These are phyloP conservation scores for Candida takata DNA, from an alignment of 805 yeast species.

Conservation along the genomic window DNA sequence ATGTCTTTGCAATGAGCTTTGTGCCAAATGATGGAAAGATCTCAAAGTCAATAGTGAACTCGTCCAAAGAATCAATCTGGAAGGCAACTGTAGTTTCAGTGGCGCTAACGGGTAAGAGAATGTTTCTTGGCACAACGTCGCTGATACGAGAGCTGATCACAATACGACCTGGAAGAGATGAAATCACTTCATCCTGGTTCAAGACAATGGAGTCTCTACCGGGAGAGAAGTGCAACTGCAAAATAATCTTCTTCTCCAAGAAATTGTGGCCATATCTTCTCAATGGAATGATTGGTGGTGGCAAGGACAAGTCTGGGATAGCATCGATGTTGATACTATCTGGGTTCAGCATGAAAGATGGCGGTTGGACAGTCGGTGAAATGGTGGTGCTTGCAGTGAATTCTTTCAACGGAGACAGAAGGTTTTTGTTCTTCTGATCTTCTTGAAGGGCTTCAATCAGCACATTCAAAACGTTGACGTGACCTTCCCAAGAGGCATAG, in stretches of 20 bases:
- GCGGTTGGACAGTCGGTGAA: conserved; percentile 14
- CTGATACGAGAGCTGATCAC: conserved; percentile 70
- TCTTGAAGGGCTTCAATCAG: conserved; percentile 35
- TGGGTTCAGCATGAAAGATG: conserved; percentile 18
- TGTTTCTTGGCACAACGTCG: conserved; percentile 83
- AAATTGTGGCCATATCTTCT: conserved; percentile 95
- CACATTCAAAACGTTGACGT: conserved; percentile 69
- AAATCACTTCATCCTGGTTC: conserved; percentile 36
- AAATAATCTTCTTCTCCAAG: conserved; percentile 79
- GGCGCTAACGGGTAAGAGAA: conserved; percentile 60
- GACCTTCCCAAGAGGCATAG: conserved; percentile 93
- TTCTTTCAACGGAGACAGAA: conserved; percentile 22
- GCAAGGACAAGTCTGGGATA: conserved; percentile 85
- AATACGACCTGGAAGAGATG: conserved; percentile 67
- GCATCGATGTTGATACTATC: conserved; percentile 46
- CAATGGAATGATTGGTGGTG: conserved; percentile 94
- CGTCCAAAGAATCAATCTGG: conserved; percentile 72
- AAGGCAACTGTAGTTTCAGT: conserved; percentile 65
- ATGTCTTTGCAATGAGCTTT: conserved; percentile 79
- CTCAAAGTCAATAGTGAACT: conserved; percentile 78
- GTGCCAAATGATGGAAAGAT: conserved; percentile 94
- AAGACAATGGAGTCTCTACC: conserved; percentile 34
- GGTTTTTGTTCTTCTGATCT: conserved; percentile 9
- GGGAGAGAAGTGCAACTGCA: conserved; percentile 64
- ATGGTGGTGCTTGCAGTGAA: conserved; percentile 3